phyloP scores from a whole-genome alignment of 306 rosid genomes.

The Chamaecrista fasciculata region DNA sequence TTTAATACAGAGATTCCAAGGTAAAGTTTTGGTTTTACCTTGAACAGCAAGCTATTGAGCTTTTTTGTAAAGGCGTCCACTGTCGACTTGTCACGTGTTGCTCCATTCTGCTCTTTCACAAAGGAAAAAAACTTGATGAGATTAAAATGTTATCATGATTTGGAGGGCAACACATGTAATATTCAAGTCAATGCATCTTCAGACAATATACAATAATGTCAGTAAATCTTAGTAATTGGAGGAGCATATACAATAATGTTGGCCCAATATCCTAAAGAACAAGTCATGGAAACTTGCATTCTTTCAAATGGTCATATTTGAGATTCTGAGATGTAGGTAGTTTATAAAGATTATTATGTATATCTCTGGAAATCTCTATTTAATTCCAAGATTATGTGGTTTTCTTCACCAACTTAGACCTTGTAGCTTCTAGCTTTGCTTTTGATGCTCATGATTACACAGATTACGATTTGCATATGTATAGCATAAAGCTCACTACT shows the following conservation, averaged over 20 bases:
- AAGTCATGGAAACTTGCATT: slow-evolving; percentile 8
- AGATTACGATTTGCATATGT: slow-evolving; percentile 3
- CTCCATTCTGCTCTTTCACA: slow-evolving; percentile 73
- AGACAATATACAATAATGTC: background rate
- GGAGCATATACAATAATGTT: background rate
- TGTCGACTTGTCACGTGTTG: slow-evolving; percentile 69
- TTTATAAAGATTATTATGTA: background rate
- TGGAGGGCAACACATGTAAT: slow-evolving; percentile 3
- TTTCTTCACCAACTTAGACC: background rate
- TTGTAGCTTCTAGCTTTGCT: slow-evolving; percentile 9
- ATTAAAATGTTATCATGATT: slow-evolving; percentile 20
- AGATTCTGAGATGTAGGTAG: background rate
- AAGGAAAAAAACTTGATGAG: slow-evolving; percentile 22
- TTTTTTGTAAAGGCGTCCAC: slow-evolving; percentile 63
- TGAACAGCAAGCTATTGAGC: slow-evolving; percentile 74
- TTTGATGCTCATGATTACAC: background rate
- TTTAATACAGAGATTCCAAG: slow-evolving; percentile 20
- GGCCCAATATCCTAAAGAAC: background rate
- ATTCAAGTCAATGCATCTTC: background rate
- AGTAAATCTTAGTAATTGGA: slow-evolving; percentile 1
- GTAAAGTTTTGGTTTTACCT: slow-evolving; percentile 53
- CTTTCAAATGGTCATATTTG: slow-evolving; percentile 7
- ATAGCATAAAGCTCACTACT: background rate
- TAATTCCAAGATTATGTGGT: background rate
- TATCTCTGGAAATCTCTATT: background rate